These are phyloP conservation scores for Neurospora sp. DNA, from an alignment of 2,329 filamentous ascomycete species.

Conservation along the genomic window DNA sequence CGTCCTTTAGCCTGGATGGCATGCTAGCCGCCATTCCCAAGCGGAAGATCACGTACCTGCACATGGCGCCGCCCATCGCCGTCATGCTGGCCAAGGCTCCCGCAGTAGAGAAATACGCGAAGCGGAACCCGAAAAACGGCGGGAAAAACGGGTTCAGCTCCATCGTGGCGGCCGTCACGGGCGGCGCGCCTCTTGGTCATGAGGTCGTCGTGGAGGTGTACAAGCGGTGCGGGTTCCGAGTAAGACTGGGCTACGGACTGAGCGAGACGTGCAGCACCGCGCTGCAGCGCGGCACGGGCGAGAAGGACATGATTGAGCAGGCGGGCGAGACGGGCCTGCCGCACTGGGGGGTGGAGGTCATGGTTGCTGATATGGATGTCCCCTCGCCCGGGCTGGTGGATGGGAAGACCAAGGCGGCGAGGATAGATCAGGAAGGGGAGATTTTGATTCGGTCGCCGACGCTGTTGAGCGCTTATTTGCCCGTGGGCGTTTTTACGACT, in stretches of 20 bases:
- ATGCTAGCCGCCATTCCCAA: slow-evolving; percentile 53
- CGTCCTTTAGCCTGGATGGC: slow-evolving; percentile 55
- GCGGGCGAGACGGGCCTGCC: slow-evolving; percentile 54
- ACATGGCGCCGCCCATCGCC: slow-evolving; percentile 60
- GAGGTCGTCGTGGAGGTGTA: slow-evolving; percentile 51
- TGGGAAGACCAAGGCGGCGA: slow-evolving; percentile 28
- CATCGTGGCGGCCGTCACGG: slow-evolving; percentile 43
- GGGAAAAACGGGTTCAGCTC: slow-evolving; percentile 41
- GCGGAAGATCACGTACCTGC: slow-evolving; percentile 54
- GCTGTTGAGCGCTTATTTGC: slow-evolving; percentile 61
- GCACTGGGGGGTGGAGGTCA: slow-evolving; percentile 58
- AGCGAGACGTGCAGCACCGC: slow-evolving; percentile 61
- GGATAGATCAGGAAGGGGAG: slow-evolving; percentile 48
- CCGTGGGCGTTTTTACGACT: slow-evolving; percentile 34
- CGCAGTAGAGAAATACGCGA: slow-evolving; percentile 49
- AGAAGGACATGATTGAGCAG: slow-evolving; percentile 33
- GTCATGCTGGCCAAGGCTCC: slow-evolving; percentile 63
- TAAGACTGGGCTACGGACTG: slow-evolving; percentile 62
- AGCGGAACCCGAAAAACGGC: slow-evolving; percentile 23
- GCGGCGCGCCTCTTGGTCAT: slow-evolving; percentile 53
- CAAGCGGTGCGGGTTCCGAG: slow-evolving; percentile 42
- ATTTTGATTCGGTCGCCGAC: slow-evolving; percentile 55
- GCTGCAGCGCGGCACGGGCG: slow-evolving; percentile 45
- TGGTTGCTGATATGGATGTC: slow-evolving; percentile 40
- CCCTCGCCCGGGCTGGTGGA: slow-evolving; percentile 25